A percentile compares a stretch with the other conserved stretches of the same genome.
phyloP scores from a whole-genome alignment of 495 filamentous ascomycete species.

The Xylaria castorea region DNA sequence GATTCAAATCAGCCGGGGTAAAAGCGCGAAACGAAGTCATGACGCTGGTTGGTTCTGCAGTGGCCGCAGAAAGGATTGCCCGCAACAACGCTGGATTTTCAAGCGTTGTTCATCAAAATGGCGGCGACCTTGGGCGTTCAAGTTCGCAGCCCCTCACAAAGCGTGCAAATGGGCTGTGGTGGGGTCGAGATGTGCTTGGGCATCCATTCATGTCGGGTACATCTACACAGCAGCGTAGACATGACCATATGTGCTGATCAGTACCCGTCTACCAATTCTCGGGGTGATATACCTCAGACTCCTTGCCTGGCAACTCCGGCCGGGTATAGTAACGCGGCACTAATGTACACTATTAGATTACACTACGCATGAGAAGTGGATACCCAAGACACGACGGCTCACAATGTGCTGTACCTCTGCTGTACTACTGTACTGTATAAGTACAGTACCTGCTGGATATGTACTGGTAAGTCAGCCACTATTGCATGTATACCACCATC shows the following conservation, averaged over 20 bases:
- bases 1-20: conserved; percentile 54
- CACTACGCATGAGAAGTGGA: not conserved
- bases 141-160: not conserved
- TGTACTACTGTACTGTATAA: not conserved
- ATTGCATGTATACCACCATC: not conserved
- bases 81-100: not conserved
- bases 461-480: not conserved
- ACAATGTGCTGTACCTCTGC: not conserved
- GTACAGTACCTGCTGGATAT: not conserved
- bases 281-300: not conserved
- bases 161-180: not conserved
- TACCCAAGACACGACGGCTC: not conserved
- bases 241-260: not conserved
- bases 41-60: not conserved
- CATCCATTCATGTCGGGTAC: not conserved
- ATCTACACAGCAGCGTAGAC: not conserved
- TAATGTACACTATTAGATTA: not conserved
- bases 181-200: not conserved
- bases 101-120: not conserved
- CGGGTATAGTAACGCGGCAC: not conserved
- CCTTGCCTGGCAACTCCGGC: not conserved
- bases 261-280: not conserved
- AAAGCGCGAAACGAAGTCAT: conserved; percentile 59
- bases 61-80: not conserved
- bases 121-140: not conserved